phyloP scores from a whole-genome alignment of 495 filamentous ascomycete species.

The Penicillium ochrochloron region DNA sequence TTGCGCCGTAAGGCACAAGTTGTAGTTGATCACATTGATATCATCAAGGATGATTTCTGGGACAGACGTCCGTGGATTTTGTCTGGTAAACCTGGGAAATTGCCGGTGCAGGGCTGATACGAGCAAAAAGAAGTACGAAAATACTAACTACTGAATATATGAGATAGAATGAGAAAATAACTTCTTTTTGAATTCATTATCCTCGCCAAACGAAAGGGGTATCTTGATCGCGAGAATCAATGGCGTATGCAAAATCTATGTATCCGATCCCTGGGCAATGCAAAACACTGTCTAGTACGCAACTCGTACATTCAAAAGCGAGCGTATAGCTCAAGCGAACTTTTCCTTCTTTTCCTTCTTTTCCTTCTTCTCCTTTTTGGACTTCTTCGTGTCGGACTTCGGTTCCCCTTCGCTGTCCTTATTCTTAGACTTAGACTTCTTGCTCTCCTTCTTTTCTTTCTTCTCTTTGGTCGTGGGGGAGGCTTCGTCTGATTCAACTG shows the following conservation, averaged over 20 bases:
- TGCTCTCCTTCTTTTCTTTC: conserved; percentile 31
- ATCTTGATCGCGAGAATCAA: conserved; percentile 40
- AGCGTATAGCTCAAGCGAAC: conserved; percentile 23
- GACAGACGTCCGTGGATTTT: conserved; percentile 83
- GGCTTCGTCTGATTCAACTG: conserved; percentile 25
- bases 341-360: conserved; percentile 45
- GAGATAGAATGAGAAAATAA: conserved; percentile 2
- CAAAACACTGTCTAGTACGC: conserved; percentile 7
- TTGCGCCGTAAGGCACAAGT: conserved; percentile 74
- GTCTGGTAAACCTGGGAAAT: conserved; percentile 70
- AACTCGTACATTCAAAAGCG: conserved; percentile 1
- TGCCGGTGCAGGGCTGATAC: conserved; percentile 56
- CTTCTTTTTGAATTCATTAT: conserved; percentile 1
- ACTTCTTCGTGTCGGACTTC: conserved; percentile 27
- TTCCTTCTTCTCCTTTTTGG: conserved; percentile 39
- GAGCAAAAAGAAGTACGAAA: conserved; percentile 15
- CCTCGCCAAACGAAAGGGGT: conserved; percentile 37
- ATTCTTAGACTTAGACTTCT: conserved; percentile 43
- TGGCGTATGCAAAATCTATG: conserved; percentile 25
- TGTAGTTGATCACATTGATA: conserved; percentile 81
- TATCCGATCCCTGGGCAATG: conserved; percentile 19
- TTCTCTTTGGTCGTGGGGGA: conserved; percentile 28
- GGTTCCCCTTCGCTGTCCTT: conserved; percentile 31
- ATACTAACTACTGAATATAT: conserved; percentile 6
- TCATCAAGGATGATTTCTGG: conserved; percentile 96